A percentile compares a stretch with the other conserved stretches of the same genome.
Conservation (phyloP, 257 asterid species). For the Petunia axillaris region DNA sequence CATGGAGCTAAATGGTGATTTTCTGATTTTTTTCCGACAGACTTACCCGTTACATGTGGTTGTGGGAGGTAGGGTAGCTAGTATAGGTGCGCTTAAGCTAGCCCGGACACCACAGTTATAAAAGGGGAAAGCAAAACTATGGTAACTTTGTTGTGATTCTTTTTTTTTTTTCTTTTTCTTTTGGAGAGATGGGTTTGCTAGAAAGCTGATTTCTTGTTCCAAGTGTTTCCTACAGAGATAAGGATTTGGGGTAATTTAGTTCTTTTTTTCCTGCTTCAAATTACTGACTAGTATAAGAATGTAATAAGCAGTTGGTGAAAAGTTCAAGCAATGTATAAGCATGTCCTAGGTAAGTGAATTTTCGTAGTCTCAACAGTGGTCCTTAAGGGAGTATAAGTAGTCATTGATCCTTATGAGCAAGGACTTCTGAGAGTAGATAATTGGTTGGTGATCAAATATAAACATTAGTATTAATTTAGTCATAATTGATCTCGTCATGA, state of each 20-base stretch:
- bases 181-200: not conserved
- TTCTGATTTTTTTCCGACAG: not conserved
- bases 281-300: not conserved
- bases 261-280: not conserved
- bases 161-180: not conserved
- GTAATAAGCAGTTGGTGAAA: not conserved
- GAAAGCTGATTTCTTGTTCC: not conserved
- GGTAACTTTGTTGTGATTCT: too few species aligned
- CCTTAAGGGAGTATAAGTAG: constrained; percentile 16
- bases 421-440: not conserved
- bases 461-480: not conserved
- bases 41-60: too few species aligned
- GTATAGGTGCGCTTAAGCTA: too few species aligned
- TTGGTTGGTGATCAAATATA: not conserved
- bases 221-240: not conserved
- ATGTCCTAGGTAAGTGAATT: not conserved
- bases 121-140: too few species aligned
- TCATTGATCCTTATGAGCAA: constrained; percentile 12
- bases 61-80: too few species aligned
- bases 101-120: too few species aligned
- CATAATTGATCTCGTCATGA: not conserved
- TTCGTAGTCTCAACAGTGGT: not conserved
- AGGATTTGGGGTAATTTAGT: not conserved
- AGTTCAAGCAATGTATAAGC: not conserved
- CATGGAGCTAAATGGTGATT: not conserved